Percentiles rank a stretch among this genome's conserved stretches.
These are phyloP conservation scores for Pezicula rhizophila DNA, from an alignment of 2,329 filamentous ascomycete genomes.

Conservation along the genomic window DNA sequence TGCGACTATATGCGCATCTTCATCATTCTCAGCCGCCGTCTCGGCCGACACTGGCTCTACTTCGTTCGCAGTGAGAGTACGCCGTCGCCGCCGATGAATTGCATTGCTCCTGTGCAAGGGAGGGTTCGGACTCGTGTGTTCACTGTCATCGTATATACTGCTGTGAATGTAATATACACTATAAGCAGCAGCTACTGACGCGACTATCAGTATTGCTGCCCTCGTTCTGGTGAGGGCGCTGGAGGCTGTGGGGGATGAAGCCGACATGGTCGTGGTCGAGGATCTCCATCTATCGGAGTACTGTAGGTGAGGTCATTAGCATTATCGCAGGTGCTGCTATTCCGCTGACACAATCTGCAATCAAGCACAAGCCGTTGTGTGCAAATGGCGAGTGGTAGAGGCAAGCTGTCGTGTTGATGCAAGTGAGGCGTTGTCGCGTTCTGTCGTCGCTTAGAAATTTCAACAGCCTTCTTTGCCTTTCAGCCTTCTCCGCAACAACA, in stretches of 20 bases:
- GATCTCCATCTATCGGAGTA: too few species aligned
- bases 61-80: slow-evolving; percentile 30
- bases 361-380: too few species aligned
- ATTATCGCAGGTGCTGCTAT: too few species aligned
- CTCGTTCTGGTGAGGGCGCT: slow-evolving; percentile 46
- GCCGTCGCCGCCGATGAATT: slow-evolving; percentile 43
- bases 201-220: slow-evolving; percentile 48
- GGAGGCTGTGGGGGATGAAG: slow-evolving; percentile 44
- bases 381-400: too few species aligned
- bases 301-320: too few species aligned
- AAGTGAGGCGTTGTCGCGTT: too few species aligned
- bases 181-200: slow-evolving; percentile 50
- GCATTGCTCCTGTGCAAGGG: slow-evolving; percentile 61
- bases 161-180: slow-evolving; percentile 54
- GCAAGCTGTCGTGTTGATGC: too few species aligned
- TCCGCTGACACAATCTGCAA: too few species aligned
- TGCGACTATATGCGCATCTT: slow-evolving; percentile 19
- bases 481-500: too few species aligned
- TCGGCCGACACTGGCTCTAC: slow-evolving; percentile 32
- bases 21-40: slow-evolving; percentile 26
- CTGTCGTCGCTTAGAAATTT: too few species aligned
- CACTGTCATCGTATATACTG: slow-evolving; percentile 26
- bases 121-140: slow-evolving; percentile 15
- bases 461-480: too few species aligned
- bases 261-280: slow-evolving; percentile 19